These are phyloP conservation scores for Tetrahymena elliotti DNA, from an alignment of 73 alveolate genomes.

Conservation along the genomic window DNA sequence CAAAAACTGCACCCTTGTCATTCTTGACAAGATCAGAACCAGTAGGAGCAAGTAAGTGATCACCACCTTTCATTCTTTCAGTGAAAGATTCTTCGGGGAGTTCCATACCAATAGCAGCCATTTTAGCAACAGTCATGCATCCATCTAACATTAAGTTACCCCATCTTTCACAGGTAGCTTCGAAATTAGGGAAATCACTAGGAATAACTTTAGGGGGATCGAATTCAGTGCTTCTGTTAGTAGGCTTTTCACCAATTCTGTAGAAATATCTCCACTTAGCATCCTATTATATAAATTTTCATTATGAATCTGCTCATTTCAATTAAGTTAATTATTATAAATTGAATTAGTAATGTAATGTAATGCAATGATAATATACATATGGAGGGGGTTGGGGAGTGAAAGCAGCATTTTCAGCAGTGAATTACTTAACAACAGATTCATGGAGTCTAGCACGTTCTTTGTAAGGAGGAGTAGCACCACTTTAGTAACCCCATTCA, in stretches of 20 bases:
- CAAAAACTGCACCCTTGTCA: slow-evolving; percentile 77
- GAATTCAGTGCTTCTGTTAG: slow-evolving; percentile 41
- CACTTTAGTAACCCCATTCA: slow-evolving; percentile 67
- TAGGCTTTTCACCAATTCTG: slow-evolving; percentile 59
- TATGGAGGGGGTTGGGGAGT: slow-evolving; percentile 82
- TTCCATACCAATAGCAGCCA: slow-evolving; percentile 83
- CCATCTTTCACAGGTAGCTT: slow-evolving; percentile 71
- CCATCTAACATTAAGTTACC: slow-evolving; percentile 79
- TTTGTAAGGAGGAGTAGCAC: slow-evolving; percentile 78
- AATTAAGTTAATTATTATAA: not conserved
- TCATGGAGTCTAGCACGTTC: slow-evolving; percentile 84
- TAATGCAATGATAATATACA: too few species aligned
- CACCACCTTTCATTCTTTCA: slow-evolving; percentile 69
- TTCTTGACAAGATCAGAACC: slow-evolving; percentile 73
- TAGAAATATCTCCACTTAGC: slow-evolving; percentile 92
- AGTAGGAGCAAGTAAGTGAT: slow-evolving; percentile 87
- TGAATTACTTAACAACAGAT: slow-evolving; percentile 36
- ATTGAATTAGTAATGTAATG: not conserved
- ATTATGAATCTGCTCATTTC: not conserved
- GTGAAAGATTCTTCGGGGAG: slow-evolving; percentile 62
- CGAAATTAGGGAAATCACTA: slow-evolving; percentile 70
- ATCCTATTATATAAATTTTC: slow-evolving; percentile 17
- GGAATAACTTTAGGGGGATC: slow-evolving; percentile 64
- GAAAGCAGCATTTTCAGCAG: slow-evolving; percentile 60
- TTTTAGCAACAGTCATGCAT: slow-evolving; percentile 74